phyloP scores from a whole-genome alignment of 2,329 filamentous ascomycete genomes.

The Penicillium vulpinum region DNA sequence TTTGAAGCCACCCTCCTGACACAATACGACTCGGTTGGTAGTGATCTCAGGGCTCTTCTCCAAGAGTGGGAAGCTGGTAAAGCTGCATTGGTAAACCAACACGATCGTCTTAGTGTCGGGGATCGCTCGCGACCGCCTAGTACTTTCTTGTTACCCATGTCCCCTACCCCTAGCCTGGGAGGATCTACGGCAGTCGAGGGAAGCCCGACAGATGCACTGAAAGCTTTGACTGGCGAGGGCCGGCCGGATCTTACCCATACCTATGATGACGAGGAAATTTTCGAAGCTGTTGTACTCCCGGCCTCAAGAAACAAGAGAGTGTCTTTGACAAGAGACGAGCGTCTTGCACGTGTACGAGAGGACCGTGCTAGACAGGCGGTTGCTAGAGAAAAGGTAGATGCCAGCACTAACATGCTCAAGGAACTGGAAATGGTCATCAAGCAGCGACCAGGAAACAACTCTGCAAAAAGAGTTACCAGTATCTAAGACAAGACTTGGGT shows the following conservation, averaged over 20 bases:
- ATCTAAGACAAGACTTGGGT: constrained; percentile 33
- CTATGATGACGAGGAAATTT: constrained; percentile 70
- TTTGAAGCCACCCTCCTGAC: constrained; percentile 75
- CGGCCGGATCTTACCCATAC: constrained; percentile 33
- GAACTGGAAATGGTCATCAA: constrained; percentile 90
- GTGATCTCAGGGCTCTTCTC: constrained; percentile 77
- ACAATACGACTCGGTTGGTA: constrained; percentile 93
- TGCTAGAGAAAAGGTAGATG: constrained; percentile 72
- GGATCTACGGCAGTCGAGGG: constrained; percentile 55
- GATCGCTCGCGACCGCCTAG: constrained; percentile 58
- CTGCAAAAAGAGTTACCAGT: constrained; percentile 46
- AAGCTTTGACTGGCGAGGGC: constrained; percentile 72
- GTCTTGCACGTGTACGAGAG: constrained; percentile 83
- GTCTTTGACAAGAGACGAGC: constrained; percentile 76
- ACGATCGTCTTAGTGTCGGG: constrained; percentile 72
- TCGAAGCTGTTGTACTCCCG: constrained; percentile 83
- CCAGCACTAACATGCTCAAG: constrained; percentile 83
- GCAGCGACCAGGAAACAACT: constrained; percentile 48
- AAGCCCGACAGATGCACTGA: constrained; percentile 68
- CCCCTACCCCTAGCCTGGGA: constrained; percentile 48
- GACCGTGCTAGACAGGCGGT: constrained; percentile 74
- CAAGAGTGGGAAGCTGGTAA: constrained; percentile 87
- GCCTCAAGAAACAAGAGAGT: constrained; percentile 62
- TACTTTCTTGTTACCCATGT: constrained; percentile 44
- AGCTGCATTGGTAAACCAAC: constrained; percentile 74